Evolutionary conservation across 768 basidiomycete genomes (phyloP), one percentile per base, ranked within the genome.

Genomic region (Russula olivacea): DNA sequence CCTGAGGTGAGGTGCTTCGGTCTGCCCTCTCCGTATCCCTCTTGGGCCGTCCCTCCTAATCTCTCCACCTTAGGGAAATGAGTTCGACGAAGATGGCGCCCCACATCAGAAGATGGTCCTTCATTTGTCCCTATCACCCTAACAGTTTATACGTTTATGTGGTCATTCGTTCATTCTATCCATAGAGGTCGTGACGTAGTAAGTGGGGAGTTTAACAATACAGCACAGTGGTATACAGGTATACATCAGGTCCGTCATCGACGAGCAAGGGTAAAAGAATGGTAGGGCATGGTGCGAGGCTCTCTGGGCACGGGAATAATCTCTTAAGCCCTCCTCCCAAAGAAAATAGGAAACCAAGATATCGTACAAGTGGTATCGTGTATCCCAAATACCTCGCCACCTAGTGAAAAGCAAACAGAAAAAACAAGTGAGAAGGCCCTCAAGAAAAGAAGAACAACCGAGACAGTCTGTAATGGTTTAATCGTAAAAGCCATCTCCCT

Each of bases 81-180:
- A 83, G 72, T 91, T 89, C 76, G 87, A 88, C 74, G 89, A 86
- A 75, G 91, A 88, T 61, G 91, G 90, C 36, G 90, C 83, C 70
- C 90, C 88, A 61, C 91, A 93, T 80, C 90, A 92, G 72, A 86
- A 83, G 75, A 90, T 93, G 90, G 79, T 86, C 64, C 74, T 80
- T 68, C 77, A 75, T 66, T 72, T 89, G 68, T 78, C 80, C 63
- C 74, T 76, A 72, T 72, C 73, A 55, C 69, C 67, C 61, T 72
- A 74, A 69, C 61, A 66, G 61, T 28, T n/a, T n/a, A n/a, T 2
- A 28, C 28, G 28, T 65, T 63, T 69, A 69, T 69, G 61, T 71
- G 66, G 38, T 40, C 38, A 2, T 69, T 55, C 68, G 67, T 70
- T 70, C 71, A 70, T 71, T 71, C 69, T 63, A 74, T 56, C 55